Evolutionary conservation across 495 filamentous ascomycete genomes (phyloP).

Genomic region (Neurospora sp.): DNA sequence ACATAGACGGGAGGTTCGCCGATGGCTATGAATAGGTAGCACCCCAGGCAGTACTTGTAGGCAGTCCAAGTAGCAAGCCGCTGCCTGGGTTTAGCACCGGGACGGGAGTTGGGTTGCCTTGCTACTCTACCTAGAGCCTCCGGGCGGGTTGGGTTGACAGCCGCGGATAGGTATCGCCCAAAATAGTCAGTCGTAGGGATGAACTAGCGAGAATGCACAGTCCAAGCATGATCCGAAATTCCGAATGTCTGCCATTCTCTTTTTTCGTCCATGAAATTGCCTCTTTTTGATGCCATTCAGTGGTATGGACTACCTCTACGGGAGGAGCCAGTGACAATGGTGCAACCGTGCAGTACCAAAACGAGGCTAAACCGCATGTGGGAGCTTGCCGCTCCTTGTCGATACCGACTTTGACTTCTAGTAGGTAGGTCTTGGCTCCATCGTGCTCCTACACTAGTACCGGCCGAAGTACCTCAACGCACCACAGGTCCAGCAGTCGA

Average conservation of each 20-base stretch:
- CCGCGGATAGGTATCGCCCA: neutral
- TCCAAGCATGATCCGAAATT: neutral
- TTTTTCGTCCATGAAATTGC: neutral
- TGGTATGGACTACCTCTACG: neutral
- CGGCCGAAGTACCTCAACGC: neutral
- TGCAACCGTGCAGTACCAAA: neutral
- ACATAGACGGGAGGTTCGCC: neutral
- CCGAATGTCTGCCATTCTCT: neutral
- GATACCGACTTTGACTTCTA: neutral
- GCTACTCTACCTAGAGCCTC: neutral
- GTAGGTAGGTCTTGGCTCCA: neutral
- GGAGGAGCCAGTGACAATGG: neutral
- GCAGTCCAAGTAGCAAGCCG: neutral
- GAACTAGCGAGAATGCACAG: neutral
- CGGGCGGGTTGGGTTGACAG: neutral
- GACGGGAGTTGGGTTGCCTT: neutral
- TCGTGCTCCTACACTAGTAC: neutral
- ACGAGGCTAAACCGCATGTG: neutral
- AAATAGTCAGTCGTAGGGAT: neutral
- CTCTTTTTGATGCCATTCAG: neutral
- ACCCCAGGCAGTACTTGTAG: neutral
- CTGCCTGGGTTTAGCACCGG: neutral
- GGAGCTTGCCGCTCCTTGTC: neutral
- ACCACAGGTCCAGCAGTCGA: neutral
- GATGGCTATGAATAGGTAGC: neutral